Evolutionary conservation across 257 asterid genomes (phyloP).

Genomic region (Anisodus acutangulus): DNA sequence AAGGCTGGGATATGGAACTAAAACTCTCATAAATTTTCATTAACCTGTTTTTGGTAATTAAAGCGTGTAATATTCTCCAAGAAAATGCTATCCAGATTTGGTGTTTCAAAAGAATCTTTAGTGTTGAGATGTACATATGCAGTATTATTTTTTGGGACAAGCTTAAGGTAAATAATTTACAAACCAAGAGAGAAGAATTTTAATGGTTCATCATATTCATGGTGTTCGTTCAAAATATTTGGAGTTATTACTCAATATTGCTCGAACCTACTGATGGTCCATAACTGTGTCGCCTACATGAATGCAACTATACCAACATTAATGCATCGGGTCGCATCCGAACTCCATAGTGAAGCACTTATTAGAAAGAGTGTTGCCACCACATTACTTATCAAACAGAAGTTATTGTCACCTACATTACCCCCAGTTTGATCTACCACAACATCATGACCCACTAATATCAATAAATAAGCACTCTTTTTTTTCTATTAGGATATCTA

Average conservation of each 20-base stretch:
- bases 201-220: neutral
- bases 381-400: conserved; percentile 12
- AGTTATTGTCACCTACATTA: neutral
- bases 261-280: neutral
- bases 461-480: neutral
- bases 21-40: neutral
- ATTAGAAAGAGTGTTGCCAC: conserved; percentile 7
- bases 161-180: neutral
- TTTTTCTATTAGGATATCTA: neutral
- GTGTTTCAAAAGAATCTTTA: neutral
- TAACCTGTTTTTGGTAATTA: conserved; percentile 16
- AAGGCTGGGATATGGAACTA: conserved; percentile 3
- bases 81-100: neutral
- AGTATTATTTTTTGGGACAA: neutral
- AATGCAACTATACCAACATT: neutral
- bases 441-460: neutral
- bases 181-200: neutral
- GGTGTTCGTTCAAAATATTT: neutral
- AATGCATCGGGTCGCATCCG: neutral
- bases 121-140: neutral
- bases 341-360: neutral
- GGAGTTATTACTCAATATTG: neutral
- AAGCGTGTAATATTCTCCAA: neutral
- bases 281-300: neutral
- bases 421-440: neutral